phyloP scores from a whole-genome alignment of 768 basidiomycete species.

The Pulveroboletus sp. region DNA sequence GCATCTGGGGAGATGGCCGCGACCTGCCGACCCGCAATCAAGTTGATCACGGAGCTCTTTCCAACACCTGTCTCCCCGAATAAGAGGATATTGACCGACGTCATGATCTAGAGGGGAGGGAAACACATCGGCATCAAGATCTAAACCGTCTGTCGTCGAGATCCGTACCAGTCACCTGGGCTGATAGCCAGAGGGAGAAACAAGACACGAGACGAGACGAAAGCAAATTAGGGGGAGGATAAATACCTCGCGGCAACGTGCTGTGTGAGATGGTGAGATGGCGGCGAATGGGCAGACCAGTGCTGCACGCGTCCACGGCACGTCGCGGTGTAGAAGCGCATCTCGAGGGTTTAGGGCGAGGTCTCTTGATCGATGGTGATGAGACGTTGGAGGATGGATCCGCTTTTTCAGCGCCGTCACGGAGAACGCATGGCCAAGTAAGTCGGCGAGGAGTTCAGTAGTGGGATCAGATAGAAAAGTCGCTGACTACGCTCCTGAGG shows the following conservation, averaged over 20 bases:
- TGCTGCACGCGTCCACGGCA: background rate
- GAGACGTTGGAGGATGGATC: background rate
- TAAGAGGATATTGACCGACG: slow-evolving; percentile 34
- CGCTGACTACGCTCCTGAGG: too few relatives aligned
- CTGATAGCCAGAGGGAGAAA: background rate
- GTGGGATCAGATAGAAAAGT: too few relatives aligned
- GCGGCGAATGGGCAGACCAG: background rate
- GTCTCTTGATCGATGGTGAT: background rate
- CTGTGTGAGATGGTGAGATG: background rate
- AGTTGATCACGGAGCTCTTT: slow-evolving; percentile 30
- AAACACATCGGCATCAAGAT: background rate
- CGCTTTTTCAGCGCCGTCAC: background rate
- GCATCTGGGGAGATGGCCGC: slow-evolving; percentile 21
- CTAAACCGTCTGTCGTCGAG: background rate
- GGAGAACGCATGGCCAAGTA: background rate
- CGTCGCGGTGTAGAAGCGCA: background rate
- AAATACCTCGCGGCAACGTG: slow-evolving; percentile 2
- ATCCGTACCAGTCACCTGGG: slow-evolving; percentile 5
- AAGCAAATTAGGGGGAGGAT: background rate
- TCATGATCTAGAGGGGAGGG: slow-evolving; percentile 14
- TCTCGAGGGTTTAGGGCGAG: background rate
- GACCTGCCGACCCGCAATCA: slow-evolving; percentile 21
- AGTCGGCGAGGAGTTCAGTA: background rate
- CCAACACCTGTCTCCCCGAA: slow-evolving; percentile 39
- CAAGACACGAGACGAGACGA: background rate